Conservation (phyloP, 352 stramenopile genomes). For the Plasmopara muralis region DNA sequence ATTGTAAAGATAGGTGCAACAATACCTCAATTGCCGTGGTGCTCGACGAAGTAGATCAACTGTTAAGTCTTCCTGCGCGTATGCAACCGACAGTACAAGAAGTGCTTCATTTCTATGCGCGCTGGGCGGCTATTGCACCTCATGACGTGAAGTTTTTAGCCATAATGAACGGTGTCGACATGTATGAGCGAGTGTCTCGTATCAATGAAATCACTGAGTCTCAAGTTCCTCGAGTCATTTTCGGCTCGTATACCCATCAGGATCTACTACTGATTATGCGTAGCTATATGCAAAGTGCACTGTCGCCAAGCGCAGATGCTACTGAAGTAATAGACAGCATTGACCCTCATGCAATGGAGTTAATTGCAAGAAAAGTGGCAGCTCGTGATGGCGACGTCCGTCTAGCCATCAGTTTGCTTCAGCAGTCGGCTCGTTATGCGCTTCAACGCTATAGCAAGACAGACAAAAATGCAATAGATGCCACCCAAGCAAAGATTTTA, state of each 20-base stretch:
- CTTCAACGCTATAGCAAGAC: slow-evolving; percentile 19
- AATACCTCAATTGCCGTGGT: slow-evolving; percentile 30
- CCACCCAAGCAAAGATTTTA: slow-evolving; percentile 17
- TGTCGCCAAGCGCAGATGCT: not conserved
- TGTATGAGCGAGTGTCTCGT: slow-evolving; percentile 50
- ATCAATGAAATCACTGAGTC: slow-evolving; percentile 16
- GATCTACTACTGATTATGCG: slow-evolving; percentile 45
- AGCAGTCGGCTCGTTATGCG: slow-evolving; percentile 42
- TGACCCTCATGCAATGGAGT: slow-evolving; percentile 45
- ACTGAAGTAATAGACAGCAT: slow-evolving; percentile 18
- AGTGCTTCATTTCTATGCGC: slow-evolving; percentile 51
- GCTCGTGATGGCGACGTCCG: slow-evolving; percentile 62
- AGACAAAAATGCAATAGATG: not conserved
- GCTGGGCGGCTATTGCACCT: slow-evolving; percentile 38
- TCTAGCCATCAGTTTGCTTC: slow-evolving; percentile 47
- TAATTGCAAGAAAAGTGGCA: slow-evolving; percentile 61
- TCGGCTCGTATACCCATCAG: slow-evolving; percentile 49
- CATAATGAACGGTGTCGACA: slow-evolving; percentile 73
- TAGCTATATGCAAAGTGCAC: slow-evolving; percentile 25
- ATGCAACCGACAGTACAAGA: slow-evolving; percentile 41
- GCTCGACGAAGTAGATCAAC: slow-evolving; percentile 61
- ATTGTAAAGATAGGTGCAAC: not conserved
- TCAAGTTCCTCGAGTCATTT: slow-evolving; percentile 40
- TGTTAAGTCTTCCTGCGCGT: slow-evolving; percentile 38
- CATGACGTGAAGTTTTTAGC: slow-evolving; percentile 43